Percentiles rank a stretch among this genome's conserved stretches.
Conservation (phyloP, 2,329 filamentous ascomycete genomes). For the Colletotrichum sp. region DNA sequence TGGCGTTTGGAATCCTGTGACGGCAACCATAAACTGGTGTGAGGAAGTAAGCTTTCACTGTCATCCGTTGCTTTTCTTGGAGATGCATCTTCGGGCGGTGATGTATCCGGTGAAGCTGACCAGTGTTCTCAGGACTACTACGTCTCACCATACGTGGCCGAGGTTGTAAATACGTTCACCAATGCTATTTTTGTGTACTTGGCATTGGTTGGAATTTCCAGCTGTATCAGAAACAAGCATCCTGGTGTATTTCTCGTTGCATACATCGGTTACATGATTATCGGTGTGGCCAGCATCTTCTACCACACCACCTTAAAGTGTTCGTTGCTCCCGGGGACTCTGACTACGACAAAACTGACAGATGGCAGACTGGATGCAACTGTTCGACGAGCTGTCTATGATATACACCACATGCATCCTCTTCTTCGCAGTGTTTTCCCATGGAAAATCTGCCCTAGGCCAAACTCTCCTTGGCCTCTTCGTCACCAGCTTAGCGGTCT, state of each 20-base stretch:
- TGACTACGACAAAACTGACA: background rate
- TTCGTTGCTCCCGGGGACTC: background rate
- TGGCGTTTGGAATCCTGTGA: background rate
- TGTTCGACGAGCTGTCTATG: conserved; percentile 64
- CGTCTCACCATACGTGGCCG: background rate
- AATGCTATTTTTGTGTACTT: background rate
- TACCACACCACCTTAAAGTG: background rate
- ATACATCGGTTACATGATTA: background rate
- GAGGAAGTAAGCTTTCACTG: background rate
- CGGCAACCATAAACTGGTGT: background rate
- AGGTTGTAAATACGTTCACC: background rate
- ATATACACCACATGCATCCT: conserved; percentile 64
- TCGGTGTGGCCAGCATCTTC: background rate
- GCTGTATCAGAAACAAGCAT: background rate
- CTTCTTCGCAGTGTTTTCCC: conserved; percentile 73
- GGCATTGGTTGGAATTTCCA: background rate
- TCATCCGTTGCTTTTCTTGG: background rate
- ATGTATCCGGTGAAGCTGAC: background rate
- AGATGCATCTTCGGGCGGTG: background rate
- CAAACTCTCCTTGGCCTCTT: background rate
- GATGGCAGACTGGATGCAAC: conserved; percentile 58
- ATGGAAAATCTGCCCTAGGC: conserved; percentile 49
- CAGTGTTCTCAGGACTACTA: background rate
- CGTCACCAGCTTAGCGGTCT: background rate
- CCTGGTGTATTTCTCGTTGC: background rate